Base-by-base conservation (phyloP, 1,284 basidiomycete genomes). In the Fomitiporia mediterranea region DNA sequence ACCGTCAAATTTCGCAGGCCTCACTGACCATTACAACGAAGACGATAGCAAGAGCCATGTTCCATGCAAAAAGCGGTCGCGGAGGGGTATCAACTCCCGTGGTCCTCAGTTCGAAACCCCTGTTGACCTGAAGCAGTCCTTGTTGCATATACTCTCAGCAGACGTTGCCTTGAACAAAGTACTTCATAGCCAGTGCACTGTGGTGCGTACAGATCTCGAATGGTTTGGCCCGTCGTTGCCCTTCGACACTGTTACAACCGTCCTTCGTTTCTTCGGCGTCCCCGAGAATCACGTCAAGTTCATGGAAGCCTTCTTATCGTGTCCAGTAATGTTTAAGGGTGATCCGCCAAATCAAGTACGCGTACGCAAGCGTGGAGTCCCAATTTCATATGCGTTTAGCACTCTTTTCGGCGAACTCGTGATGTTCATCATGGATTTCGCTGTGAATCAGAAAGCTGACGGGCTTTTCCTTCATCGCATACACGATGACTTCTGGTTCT, bases 201-300 rank as follows among this genome's bases (percentile, higher is more conserved):
- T 71, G n/a, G 54, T 75, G 23, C 68, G 72, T 35, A 72, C 74
- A 3, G 74, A 76, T 59, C 62, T 75, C 7, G 73, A 75, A 47
- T 75, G 74, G 74, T 75, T 75, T 51, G 74, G 74, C 1, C 75
- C 74, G n/a, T 75, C 74, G 7, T 64, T 75, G 21, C 71, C 73
- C 1, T 73, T 75, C 53, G 59, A 65, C 6, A 70, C 72, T 5
- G 74, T 75, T 57, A 63, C 74, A 52, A 69, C 70, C 2, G 56
- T 74, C 4, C 63, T 75, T 21, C 65, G 69, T 40, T 75, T 74
- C 64, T 69, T 75, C 46, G 74, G 74, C 28, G 64, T 76, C 56
- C 63, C 71, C 1, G 63, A 69, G 4, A 59, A 65, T 8, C 74
- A 72, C 71, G 59, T 71, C 9, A 55, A 58, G 4, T 74, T 75